Conservation (phyloP, 345 rosid species). For the Eucalyptus pumila region DNA sequence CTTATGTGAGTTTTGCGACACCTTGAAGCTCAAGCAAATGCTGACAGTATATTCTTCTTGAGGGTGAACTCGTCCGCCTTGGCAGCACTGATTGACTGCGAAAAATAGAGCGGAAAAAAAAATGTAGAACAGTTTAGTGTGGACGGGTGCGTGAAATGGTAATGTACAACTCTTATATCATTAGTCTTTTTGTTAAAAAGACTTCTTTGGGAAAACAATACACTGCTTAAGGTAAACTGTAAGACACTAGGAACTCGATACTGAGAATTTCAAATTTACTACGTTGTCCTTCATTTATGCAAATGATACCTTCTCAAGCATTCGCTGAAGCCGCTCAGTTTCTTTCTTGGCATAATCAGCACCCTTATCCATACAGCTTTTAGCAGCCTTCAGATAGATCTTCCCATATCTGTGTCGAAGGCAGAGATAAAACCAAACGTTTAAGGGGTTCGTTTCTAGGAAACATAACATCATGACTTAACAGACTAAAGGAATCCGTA, state of each 20-base stretch:
- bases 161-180: background rate
- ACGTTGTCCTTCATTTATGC: background rate
- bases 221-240: background rate
- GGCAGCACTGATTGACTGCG: slow-evolving; percentile 77
- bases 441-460: background rate
- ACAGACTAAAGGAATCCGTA: background rate
- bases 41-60: slow-evolving; percentile 62
- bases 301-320: slow-evolving; percentile 59
- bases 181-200: background rate
- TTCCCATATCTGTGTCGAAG: slow-evolving; percentile 47
- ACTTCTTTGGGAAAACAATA: background rate
- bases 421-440: background rate
- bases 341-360: slow-evolving; percentile 71
- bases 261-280: background rate
- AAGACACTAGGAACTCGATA: background rate
- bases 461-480: background rate
- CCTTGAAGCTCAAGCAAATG: background rate
- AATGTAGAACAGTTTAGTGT: background rate
- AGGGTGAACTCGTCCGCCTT: slow-evolving; percentile 80
- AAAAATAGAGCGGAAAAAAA: background rate
- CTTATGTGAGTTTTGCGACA: background rate
- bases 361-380: slow-evolving; percentile 70
- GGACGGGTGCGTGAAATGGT: background rate
- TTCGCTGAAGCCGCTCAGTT: slow-evolving; percentile 64
- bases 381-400: slow-evolving; percentile 72